Base-by-base conservation (phyloP, 2,329 filamentous ascomycete genomes). In the Fusarium tupiense region DNA sequence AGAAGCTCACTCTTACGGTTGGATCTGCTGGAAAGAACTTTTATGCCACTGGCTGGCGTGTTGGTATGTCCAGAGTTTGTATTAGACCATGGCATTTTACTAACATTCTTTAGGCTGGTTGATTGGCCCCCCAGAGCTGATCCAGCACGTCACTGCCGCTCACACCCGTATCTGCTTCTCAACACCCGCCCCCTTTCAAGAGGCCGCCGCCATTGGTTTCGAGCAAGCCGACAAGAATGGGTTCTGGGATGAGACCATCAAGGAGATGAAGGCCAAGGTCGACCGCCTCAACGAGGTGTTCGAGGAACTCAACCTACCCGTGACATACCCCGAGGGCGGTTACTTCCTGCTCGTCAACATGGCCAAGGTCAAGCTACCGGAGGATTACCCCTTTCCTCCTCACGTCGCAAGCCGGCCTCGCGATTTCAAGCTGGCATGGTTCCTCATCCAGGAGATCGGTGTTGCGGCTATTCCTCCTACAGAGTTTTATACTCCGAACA, bases 281-380 rank as follows among this genome's bases (percentile, higher is more conserved):
- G 88, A 93, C 76, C 90, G 90, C 31, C 98, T 99, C 87, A 98
- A 96, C 82, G 87, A 92, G 71, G 86, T 96, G 46, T 96, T 93
- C 86, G 86, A 90, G 57, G 93, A 96, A 84, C 88, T 96, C 12
- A 89, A 87, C 22, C 86, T 96, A 57, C 92, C 93, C 8, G 98
- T 96, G 85, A 96, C 94, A 3, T 93, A 98, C 68, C 96, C 96
- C 9, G 95, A 99, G 83, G 96, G 96, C 61, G 96, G 96, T 26
- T 99, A 99, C 86, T 99, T 99, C 81, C 94, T 99, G 44, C 90
- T 99, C 61, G 96, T 94, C 73, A 99, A 99, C 85, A 92, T 98
- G 88, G 87, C 90, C 65, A 95, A 96, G 81, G 94, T 99, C 65
- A 91, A 93, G 81, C 82, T 99, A 10, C 96, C 96, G 1, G 88